phyloP scores from a whole-genome alignment of 345 rosid species.

The Camelina hispida region DNA sequence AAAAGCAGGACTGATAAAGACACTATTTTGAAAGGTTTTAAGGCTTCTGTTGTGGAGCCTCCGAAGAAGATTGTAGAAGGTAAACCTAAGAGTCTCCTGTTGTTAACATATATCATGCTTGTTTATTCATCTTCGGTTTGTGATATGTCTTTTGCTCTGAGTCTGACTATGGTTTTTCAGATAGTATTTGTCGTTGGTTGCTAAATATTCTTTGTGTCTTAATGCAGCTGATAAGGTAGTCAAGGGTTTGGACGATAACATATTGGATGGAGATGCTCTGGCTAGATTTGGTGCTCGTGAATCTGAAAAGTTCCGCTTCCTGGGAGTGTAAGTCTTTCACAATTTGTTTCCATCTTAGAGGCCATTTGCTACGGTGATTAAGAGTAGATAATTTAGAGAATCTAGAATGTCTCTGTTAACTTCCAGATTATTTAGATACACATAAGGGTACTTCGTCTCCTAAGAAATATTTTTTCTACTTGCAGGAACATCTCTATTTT shows the following conservation, averaged over 20 bases:
- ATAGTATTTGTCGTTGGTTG: conserved; percentile 24
- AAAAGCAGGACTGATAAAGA: conserved; percentile 50
- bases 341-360: conserved; percentile 25
- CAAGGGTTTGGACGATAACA: conserved; percentile 46
- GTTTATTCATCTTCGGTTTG: conserved; percentile 4
- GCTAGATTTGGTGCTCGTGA: conserved; percentile 79
- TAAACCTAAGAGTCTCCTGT: conserved; percentile 7
- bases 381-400: conserved; percentile 21
- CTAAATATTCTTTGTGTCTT: conserved; percentile 37
- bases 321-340: conserved; percentile 71
- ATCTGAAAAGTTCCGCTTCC: conserved; percentile 72
- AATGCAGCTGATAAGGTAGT: conserved; percentile 57
- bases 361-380: conserved; percentile 8
- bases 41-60: conserved; percentile 51
- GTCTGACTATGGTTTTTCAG: conserved; percentile 11
- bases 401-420: not conserved
- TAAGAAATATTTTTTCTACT: not conserved
- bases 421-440: conserved; percentile 4
- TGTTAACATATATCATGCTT: not conserved
- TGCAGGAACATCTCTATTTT: conserved; percentile 1
- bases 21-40: conserved; percentile 42
- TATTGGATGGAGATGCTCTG: conserved; percentile 55
- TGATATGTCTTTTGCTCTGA: conserved; percentile 17
- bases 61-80: conserved; percentile 55
- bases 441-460: conserved; percentile 10